Percentiles rank a stretch among this genome's conserved stretches.
Evolutionary conservation across 495 filamentous ascomycete genomes (phyloP).

Genomic region (Massariosphaeria phaeospora): DNA sequence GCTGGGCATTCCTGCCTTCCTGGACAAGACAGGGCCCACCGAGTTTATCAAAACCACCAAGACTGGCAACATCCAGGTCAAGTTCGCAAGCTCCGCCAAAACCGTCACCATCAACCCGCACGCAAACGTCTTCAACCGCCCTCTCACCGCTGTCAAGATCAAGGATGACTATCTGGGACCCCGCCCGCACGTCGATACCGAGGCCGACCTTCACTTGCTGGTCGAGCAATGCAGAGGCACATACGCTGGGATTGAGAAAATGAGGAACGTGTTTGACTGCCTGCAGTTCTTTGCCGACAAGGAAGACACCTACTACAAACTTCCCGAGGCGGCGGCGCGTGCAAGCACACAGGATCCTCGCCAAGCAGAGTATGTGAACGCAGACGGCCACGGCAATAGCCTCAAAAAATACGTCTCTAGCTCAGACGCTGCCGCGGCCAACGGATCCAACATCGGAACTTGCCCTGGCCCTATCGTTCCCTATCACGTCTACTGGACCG

Average conservation of each 20-base stretch:
- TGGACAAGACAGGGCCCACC: conserved; percentile 35
- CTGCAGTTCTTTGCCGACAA: conserved; percentile 46
- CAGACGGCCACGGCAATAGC: conserved; percentile 42
- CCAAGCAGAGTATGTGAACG: conserved; percentile 42
- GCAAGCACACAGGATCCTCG: conserved; percentile 44
- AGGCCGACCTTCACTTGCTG: conserved; percentile 48
- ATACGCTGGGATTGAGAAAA: conserved; percentile 48
- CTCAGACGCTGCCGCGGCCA: conserved; percentile 34
- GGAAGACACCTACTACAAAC: conserved; percentile 47
- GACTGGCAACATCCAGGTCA: conserved; percentile 34
- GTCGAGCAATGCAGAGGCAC: conserved; percentile 51
- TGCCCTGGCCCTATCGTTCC: conserved; percentile 54
- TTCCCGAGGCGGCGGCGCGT: conserved; percentile 40
- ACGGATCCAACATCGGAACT: conserved; percentile 40
- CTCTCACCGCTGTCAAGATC: conserved; percentile 44
- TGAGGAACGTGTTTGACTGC: conserved; percentile 52
- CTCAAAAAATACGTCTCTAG: conserved; percentile 38
- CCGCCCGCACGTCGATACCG: conserved; percentile 48
- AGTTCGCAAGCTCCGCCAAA: conserved; percentile 34
- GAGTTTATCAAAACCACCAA: conserved; percentile 37
- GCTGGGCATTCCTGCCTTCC: conserved; percentile 35
- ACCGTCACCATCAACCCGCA: conserved; percentile 43
- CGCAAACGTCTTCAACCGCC: conserved; percentile 48
- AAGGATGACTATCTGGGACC: conserved; percentile 50
- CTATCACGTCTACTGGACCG: conserved; percentile 57